These are phyloP conservation scores for Boletellus ananiceps DNA, from an alignment of 768 basidiomycete species.

Conservation along the genomic window DNA sequence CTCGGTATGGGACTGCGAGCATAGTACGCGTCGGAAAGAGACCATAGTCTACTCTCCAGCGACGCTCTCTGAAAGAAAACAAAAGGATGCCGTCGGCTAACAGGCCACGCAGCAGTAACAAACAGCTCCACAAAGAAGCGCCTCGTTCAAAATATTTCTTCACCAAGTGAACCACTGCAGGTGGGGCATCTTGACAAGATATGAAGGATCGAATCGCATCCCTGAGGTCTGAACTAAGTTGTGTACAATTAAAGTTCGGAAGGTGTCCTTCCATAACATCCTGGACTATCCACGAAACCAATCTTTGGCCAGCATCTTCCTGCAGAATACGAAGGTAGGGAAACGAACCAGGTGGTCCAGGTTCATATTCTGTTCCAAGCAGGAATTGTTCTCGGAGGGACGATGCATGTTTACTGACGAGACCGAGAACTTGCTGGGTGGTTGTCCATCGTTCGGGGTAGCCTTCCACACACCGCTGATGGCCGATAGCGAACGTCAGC, in stretches of 20 bases:
- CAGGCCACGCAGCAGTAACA: constrained; percentile 31
- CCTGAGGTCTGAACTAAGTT: background rate
- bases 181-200: constrained; percentile 1
- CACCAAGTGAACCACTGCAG: background rate
- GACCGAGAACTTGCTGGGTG: constrained; percentile 27
- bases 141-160: background rate
- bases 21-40: constrained; percentile 1
- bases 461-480: constrained; percentile 25
- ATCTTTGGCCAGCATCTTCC: background rate
- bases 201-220: constrained; percentile 16
- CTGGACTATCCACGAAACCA: constrained; percentile 5
- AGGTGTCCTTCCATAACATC: constrained; percentile 8
- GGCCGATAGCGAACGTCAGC: constrained; percentile 35
- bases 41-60: constrained; percentile 29
- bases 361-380: constrained; percentile 8
- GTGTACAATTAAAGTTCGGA: constrained; percentile 1
- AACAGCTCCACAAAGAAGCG: constrained; percentile 6
- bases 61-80: constrained; percentile 15
- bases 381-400: constrained; percentile 5
- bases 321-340: constrained; percentile 12
- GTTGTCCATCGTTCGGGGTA: constrained; percentile 34
- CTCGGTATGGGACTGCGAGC: constrained; percentile 27
- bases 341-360: constrained; percentile 5
- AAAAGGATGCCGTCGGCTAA: constrained; percentile 20
- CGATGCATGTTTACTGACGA: constrained; percentile 18